Base-by-base conservation (phyloP, 2,329 filamentous ascomycete genomes). In the Emergomyces pasteurianus region DNA sequence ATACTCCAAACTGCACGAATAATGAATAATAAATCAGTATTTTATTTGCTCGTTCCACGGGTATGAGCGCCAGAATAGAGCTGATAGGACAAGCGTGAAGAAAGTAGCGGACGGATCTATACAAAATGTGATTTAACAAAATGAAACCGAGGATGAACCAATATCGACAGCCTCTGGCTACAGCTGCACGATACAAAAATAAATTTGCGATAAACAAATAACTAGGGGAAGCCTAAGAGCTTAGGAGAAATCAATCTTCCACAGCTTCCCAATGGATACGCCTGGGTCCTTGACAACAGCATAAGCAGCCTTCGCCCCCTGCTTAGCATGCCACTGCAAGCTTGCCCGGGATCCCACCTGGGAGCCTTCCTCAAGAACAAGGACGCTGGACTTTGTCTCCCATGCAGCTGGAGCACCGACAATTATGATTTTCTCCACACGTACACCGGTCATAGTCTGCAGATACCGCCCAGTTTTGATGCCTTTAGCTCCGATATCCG, bases 391-490 rank as follows among this genome's bases (percentile, higher is more conserved):
- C 77, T 84, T 87, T 56, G 76, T 77, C 64, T 82, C 82, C 92
- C 91, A 96, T 23, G 77, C 75, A 40, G 81, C 78, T 0, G 90
- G 89, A 2, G 89, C 90, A 52, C 89, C 90, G 23, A 97, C 85
- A 56, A 99, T 68, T 54, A 97, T 80, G 60, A 97, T 82, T 76
- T 88, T 91, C 77, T 96, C 91, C 0, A 97, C 85, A 8, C 81
- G 78, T 2, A 97, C 90, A 52, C 83, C 80, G 36, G 82, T 80
- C 87, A 96, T 95, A 6, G 77, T 80, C 80, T 92, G 89, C 64
- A 92, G 75, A 79, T 91, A 97, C 40, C 82, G 80, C 46, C 87
- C 86, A 18, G 85, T 83, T 74, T 88, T 83, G 64, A 85, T 76
- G 4, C 82, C 82, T 67, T 81, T 81, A 58, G 72, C 72, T 67